These are phyloP conservation scores for Venturia pyrina DNA, from an alignment of 2,329 filamentous ascomycete species.

Conservation along the genomic window DNA sequence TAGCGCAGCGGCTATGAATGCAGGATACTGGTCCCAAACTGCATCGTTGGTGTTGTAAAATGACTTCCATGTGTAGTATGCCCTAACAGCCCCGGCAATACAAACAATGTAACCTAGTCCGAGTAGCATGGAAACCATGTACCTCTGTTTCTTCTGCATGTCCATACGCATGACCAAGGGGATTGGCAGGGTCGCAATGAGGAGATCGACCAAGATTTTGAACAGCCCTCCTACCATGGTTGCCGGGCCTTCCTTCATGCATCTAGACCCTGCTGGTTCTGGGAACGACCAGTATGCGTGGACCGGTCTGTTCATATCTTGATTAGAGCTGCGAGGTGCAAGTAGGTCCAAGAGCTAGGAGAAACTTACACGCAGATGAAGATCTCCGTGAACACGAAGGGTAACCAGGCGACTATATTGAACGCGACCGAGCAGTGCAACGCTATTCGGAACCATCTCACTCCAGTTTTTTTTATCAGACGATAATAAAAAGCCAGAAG, in stretches of 20 bases:
- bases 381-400: conserved; percentile 8
- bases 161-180: conserved; percentile 11
- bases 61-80: conserved; percentile 9
- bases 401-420: conserved; percentile 4
- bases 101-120: conserved; percentile 10
- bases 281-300: conserved; percentile 4
- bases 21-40: conserved; percentile 10
- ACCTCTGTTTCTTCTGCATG: conserved; percentile 8
- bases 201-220: conserved; percentile 4
- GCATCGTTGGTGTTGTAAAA: conserved; percentile 3
- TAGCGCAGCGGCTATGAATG: not conserved
- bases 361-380: conserved; percentile 10
- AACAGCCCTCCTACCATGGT: not conserved
- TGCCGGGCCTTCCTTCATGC: conserved; percentile 7
- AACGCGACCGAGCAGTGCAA: conserved; percentile 8
- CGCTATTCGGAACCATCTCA: not conserved
- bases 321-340: not conserved
- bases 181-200: conserved; percentile 11
- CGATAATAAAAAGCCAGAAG: conserved; percentile 12
- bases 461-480: not conserved
- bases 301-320: not conserved
- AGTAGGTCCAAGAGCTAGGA: not conserved
- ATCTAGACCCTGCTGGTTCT: conserved; percentile 4
- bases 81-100: not conserved
- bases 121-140: not conserved